Base-by-base conservation (phyloP, 2,329 filamentous ascomycete species). In the Zopfia rhizophila region DNA sequence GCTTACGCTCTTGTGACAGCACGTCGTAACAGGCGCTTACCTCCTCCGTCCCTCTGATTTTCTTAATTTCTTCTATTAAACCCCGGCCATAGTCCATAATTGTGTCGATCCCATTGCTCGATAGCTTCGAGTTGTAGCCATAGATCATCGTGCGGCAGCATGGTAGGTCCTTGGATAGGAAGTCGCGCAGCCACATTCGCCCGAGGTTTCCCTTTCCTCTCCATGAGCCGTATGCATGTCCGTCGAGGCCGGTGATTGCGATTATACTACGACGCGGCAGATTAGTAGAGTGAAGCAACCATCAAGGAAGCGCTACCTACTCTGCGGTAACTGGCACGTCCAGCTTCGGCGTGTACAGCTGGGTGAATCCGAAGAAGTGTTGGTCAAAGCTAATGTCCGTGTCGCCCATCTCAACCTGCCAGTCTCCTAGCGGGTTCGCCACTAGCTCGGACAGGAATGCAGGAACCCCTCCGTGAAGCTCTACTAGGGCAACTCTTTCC, bases 51-150 rank as follows among this genome's bases (percentile, higher is more conserved):
- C 42, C 32, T 14, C 49, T 2, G 12, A 52, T 21, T 27, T 48
- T 48, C 39, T 52, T 48, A 2, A 53, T 33, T 24, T 53, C 45
- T 19, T 46, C 45, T 10, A 50, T 31, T 21, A 53, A 23, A 10
- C 14, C 37, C 36, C 35, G 35, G 5, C 31, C 35, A 19, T 58
- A 61, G 21, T 60, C 58, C 10, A 47, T 38, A 19, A 63, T 50
- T 3, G 53, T 63, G 33, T 62, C 43, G 5, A 64, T 40, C 7
- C 54, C 57, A 32, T 55, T 48, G 27, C 48, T 60, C 8, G 45
- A 56, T 4, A 72, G 44, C 39, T 66, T 69, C 13, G 69, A 66
- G 46, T 72, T 65, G 44, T 72, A 72, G 3, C 70, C 67, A 38
- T 71, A 71, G 19, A 61, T 69, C 50, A 50, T 53, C 11, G 46